Percentiles rank a stretch among this genome's conserved stretches.
These are phyloP conservation scores for Heterobasidion occidentale DNA, from an alignment of 1,284 basidiomycete genomes.

Conservation along the genomic window DNA sequence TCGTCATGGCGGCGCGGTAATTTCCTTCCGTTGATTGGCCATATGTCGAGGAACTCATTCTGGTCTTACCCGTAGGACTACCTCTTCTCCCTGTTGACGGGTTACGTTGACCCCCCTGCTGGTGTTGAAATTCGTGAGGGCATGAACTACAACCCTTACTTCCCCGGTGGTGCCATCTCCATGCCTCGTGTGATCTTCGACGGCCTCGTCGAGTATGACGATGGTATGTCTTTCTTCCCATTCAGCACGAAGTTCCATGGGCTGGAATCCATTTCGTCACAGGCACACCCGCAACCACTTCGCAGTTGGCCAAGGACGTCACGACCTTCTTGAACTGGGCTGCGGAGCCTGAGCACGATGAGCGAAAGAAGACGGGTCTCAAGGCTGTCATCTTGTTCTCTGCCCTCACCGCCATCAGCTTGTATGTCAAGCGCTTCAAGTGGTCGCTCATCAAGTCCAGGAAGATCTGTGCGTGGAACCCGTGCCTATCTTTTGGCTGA, in stretches of 20 bases:
- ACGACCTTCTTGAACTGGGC: constrained; percentile 93
- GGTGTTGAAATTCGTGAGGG: constrained; percentile 95
- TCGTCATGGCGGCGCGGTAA: constrained; percentile 90
- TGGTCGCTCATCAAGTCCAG: constrained; percentile 90
- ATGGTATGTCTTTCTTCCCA: constrained; percentile 46
- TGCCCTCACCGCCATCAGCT: constrained; percentile 68
- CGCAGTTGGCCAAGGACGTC: constrained; percentile 99
- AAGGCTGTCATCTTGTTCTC: constrained; percentile 91
- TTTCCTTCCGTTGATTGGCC: constrained; percentile 12
- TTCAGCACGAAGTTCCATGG: neutral
- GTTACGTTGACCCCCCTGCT: constrained; percentile 95
- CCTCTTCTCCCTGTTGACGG: constrained; percentile 94
- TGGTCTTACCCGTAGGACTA: constrained; percentile 67
- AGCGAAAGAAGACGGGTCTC: constrained; percentile 94
- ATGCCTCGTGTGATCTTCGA: constrained; percentile 98
- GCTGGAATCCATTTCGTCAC: neutral
- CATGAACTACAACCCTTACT: constrained; percentile 98
- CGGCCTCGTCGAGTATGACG: constrained; percentile 91
- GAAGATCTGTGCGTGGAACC: constrained; percentile 68
- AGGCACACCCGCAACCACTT: constrained; percentile 94
- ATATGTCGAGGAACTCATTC: constrained; percentile 1
- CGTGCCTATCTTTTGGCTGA: neutral
- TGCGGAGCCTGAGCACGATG: constrained; percentile 96
- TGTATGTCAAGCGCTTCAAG: constrained; percentile 95
- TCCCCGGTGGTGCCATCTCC: constrained; percentile 95